Base-by-base conservation (phyloP, 2,329 filamentous ascomycete genomes). In the Botryotinia calthae region DNA sequence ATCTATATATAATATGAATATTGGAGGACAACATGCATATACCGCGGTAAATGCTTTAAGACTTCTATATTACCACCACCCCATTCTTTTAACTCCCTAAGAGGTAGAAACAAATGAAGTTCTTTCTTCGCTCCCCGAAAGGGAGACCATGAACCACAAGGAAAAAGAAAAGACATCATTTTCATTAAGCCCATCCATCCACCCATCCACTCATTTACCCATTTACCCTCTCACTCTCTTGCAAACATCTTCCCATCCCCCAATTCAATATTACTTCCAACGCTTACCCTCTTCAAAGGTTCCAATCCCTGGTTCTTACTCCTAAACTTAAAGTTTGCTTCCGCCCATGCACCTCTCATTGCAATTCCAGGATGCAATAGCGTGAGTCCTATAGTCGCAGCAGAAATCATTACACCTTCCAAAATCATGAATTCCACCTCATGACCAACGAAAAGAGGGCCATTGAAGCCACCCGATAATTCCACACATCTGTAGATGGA, bases 401-500 rank as follows among this genome's bases (percentile, higher is more conserved):
- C 74, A 44, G 83, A 79, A 48, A 88, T 84, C 82, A 88, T 83
- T 44, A 78, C 72, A 14, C 83, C 84, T 78, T 87, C 85, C 14
- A 87, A 76, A 1, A 81, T 80, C 77, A 87, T 85, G 74, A 87
- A 87, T 6, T 82, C 75, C 0, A 77, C 78, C 75, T 87, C 79
- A 58, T 86, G 79, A 66, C 80, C 79, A 66, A 86, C 85, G 72
- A 87, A 86, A 64, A 90, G 78, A 12, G 81, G 75, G 1, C 87
- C 86, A 20, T 77, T 76, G 81, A 87, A 90, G 3, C 88, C 88
- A 28, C 86, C 83, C 61, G 83, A 85, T 71, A 90, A 79, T 80
- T 91, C 88, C 2, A 85, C 84, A 34, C 88, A 86, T 68, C 89
- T 84, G 77, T 88, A 91, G 46, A 87, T 83, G 59, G 84, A 87